Base-by-base conservation (phyloP, 768 basidiomycete species). In the Heimioporus sp. region DNA sequence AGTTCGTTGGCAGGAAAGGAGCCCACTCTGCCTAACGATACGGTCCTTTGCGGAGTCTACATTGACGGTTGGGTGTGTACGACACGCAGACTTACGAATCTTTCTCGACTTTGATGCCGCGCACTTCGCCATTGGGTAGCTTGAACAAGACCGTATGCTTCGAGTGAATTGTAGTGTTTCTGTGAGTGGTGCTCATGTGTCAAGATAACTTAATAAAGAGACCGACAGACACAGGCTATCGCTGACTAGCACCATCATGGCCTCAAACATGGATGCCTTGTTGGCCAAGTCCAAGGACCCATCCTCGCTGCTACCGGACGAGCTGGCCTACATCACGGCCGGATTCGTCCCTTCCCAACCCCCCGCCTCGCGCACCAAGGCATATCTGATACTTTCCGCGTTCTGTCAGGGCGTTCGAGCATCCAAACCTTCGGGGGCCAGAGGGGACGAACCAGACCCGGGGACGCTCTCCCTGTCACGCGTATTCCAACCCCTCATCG, bases 21-120 rank as follows among this genome's bases (percentile, higher is more conserved):
- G 11, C 96, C 97, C 54, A 89, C 85, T 70, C 90, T 91, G 55
- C 94, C 94, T 17, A 97, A 73, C 32, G 81, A 79, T 42, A 93
- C 68, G 15, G 75, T 81, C 43, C 93, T 95, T 63, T 2, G 58
- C 36, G 41, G 28, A 31, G 51, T 41, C 47, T 55, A 35, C 42
- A 19, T 43, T 28, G 4, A 19, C 31, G 34, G 43, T 50, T 3
- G 24, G 19, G 21, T 9, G n/a, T 21, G 32, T 13, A 2, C 8
- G 9, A 46, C 32, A 43, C 17, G 30, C 46, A 10, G 40, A 70
- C 88, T 68, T 66, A 93, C 92, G 79, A 73, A 67, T 88, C 79
- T 64, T 78, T 76, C 53, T 89, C 84, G 34, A 90, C 70, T 68
- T 89, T 89, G 50, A 90, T 72, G 40, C 84, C 81, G 59, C 84